Base-by-base conservation (phyloP, 352 stramenopile species). In the Phytopythium ostracodes region DNA sequence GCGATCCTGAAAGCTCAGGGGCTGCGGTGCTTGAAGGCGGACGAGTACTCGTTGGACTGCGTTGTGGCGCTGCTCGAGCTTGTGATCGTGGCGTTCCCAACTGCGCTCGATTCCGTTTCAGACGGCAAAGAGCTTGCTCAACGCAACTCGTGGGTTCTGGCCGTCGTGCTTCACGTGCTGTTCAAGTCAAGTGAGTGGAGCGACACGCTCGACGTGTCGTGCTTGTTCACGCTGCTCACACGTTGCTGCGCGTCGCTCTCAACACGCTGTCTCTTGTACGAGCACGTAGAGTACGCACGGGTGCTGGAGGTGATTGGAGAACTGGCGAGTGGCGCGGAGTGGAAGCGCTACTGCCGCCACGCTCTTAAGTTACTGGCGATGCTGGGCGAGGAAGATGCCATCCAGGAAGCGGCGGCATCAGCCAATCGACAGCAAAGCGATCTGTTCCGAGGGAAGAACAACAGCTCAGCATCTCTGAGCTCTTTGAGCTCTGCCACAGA, bases 31-130 rank as follows among this genome's bases (percentile, higher is more conserved):
- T 67, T 85, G 17, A 75, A 83, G 50, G 61, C 61, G 17, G 73
- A 59, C 2, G 51, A 72, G 18, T 82, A 82, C 59, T 84, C 80
- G 20, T 71, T 88, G 29, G 80, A 90, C 3, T 87, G 76, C 42
- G 72, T 87, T 36, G 64, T 79, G n/a, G 68, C 65, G 18, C 33
- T 90, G 15, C 62, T 90, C 33, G 79, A 92, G 43, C 58, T 82
- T 14, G 66, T 66, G 22, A 58, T 61, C 31, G 56, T 31, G 24
- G 44, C 69, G 38, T 47, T 73, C 50, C 55, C 63, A 57, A 27
- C 58, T 56, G 40, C 36, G 6, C 6, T 24, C 10, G 24, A 1
- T 25, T 40, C 56, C 15, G 22, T 25, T 7, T 24, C 67, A n/a
- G 18, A 35, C 25, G 47, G 62, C 10, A 38, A 65, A 20, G 29